These are phyloP conservation scores for Lolium perenne DNA, from an alignment of 176 grass and related monocot genomes.

Conservation along the genomic window DNA sequence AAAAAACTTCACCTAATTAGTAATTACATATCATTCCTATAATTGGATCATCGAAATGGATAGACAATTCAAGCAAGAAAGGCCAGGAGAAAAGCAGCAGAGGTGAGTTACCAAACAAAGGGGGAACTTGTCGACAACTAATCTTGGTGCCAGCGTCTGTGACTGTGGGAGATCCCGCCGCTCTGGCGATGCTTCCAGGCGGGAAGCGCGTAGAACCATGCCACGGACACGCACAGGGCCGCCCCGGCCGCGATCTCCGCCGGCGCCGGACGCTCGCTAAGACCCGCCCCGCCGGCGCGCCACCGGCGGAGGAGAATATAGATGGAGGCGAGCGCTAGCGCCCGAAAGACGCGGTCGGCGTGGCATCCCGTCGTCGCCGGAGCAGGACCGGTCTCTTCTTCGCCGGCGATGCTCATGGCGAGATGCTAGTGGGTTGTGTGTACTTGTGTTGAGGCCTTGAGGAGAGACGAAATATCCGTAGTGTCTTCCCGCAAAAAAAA, in stretches of 20 bases:
- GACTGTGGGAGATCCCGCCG: background rate
- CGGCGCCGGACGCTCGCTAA: constrained; percentile 36
- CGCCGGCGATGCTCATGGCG: constrained; percentile 21
- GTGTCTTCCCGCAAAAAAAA: no score
- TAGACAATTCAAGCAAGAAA: background rate
- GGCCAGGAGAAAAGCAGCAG: background rate
- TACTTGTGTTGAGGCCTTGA: no score
- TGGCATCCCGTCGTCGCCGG: background rate
- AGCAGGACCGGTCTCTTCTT: constrained; percentile 9
- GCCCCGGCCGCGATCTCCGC: constrained; percentile 45
- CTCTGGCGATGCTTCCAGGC: background rate
- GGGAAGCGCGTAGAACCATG: constrained; percentile 44
- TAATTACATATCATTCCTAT: background rate
- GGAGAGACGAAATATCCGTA: no score
- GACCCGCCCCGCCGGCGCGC: constrained; percentile 35
- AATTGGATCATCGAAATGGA: background rate
- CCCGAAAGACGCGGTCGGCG: constrained; percentile 43
- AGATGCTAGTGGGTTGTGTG: background rate
- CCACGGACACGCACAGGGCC: constrained; percentile 33
- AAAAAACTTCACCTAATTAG: background rate
- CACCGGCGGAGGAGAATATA: constrained; percentile 55
- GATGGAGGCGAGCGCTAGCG: constrained; percentile 37
- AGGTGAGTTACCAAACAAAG: constrained; percentile 18
- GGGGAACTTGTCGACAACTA: background rate
- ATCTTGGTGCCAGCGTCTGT: constrained; percentile 21